A percentile compares a stretch with the other conserved stretches of the same genome.
Conservation (phyloP, 1,284 basidiomycete genomes). For the Microbotryomycetes sp. region DNA sequence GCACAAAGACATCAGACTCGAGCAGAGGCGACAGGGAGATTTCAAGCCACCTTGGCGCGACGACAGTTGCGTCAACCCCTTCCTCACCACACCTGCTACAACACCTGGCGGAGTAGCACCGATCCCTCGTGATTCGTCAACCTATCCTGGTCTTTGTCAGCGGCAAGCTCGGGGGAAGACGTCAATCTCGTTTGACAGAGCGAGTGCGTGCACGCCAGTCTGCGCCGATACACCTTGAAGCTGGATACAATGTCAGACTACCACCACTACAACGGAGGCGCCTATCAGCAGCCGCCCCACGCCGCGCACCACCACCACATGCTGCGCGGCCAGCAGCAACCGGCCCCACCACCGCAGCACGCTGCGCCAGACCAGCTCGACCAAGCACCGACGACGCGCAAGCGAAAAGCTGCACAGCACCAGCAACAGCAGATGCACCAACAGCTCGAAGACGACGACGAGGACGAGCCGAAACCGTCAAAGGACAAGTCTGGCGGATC, state of each 20-base stretch:
- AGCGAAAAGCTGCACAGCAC: neutral
- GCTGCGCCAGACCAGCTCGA: neutral
- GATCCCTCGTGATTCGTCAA: no score
- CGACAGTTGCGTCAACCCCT: no score
- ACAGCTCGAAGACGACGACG: neutral
- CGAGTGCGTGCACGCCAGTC: no score
- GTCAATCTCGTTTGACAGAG: no score
- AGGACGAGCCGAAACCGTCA: neutral
- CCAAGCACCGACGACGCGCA: neutral
- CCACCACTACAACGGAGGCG: neutral
- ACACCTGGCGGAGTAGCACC: no score
- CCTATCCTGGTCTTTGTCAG: no score
- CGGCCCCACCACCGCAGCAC: neutral
- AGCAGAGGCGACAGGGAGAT: no score
- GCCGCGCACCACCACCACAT: neutral
- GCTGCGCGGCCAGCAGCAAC: neutral
- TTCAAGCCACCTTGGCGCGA: no score
- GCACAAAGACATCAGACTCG: no score
- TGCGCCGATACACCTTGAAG: no score
- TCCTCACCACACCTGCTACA: no score
- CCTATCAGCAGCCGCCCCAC: neutral
- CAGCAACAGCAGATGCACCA: neutral
- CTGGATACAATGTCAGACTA: neutral
- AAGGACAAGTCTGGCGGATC: slow-evolving; percentile 31
- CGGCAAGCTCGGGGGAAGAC: no score